phyloP scores from a whole-genome alignment of 2,329 filamentous ascomycete genomes.

The Plectosphaerella plurivora region DNA sequence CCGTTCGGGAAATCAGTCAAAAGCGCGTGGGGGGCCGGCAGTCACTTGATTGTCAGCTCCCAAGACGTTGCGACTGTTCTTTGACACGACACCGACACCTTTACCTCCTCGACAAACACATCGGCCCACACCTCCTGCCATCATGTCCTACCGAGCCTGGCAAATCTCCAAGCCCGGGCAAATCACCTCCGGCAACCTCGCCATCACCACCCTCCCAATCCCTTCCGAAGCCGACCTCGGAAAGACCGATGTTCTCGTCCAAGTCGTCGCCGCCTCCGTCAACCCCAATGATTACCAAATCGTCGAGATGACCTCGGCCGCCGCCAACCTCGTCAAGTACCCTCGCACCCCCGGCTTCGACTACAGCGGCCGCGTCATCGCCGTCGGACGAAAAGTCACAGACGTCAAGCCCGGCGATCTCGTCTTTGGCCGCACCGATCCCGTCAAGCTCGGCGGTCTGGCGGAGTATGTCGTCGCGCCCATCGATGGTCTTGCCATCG shows the following conservation, averaged over 20 bases:
- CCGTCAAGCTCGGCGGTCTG: slow-evolving; percentile 32
- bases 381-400: slow-evolving; percentile 11
- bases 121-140: too few relatives aligned
- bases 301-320: slow-evolving; percentile 29
- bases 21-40: too few relatives aligned
- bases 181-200: slow-evolving; percentile 25
- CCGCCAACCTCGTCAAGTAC: slow-evolving; percentile 24
- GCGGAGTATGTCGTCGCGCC: slow-evolving; percentile 34
- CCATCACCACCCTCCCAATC: slow-evolving; percentile 16
- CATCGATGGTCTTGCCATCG: slow-evolving; percentile 23
- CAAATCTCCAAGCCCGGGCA: not conserved
- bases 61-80: too few relatives aligned
- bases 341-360: slow-evolving; percentile 48
- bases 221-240: slow-evolving; percentile 17
- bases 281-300: slow-evolving; percentile 49
- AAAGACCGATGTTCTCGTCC: slow-evolving; percentile 31
- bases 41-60: too few relatives aligned
- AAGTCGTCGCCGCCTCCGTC: slow-evolving; percentile 34
- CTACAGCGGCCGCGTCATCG: slow-evolving; percentile 44
- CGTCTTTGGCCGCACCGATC: slow-evolving; percentile 34
- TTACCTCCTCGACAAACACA: too few relatives aligned
- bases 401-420: slow-evolving; percentile 31
- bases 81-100: too few relatives aligned
- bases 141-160: too few relatives aligned
- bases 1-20: too few relatives aligned